phyloP scores from a whole-genome alignment of 139 green algal species.

The Tetratostichococcus sp. region DNA sequence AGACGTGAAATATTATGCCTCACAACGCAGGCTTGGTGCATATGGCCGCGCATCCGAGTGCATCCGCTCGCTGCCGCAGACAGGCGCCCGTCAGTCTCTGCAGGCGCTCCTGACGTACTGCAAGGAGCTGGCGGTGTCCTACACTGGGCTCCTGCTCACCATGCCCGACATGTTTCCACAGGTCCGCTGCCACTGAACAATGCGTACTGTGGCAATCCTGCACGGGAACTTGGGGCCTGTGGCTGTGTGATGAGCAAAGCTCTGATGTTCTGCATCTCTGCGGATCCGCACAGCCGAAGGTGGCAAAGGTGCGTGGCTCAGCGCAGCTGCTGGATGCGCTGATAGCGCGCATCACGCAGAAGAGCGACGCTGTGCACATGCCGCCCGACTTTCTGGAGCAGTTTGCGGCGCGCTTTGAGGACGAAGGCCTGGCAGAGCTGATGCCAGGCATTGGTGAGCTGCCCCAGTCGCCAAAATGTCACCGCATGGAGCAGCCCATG shows the following conservation, averaged over 20 bases:
- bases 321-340: constrained; percentile 72
- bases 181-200: constrained; percentile 11
- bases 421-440: constrained; percentile 66
- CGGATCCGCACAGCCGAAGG: constrained; percentile 42
- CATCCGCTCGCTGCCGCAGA: constrained; percentile 16
- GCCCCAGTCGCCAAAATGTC: too few relatives aligned
- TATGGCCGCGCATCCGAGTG: constrained; percentile 35
- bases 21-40: neutral
- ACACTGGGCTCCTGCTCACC: constrained; percentile 70
- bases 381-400: constrained; percentile 80
- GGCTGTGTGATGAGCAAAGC: too few relatives aligned
- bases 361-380: constrained; percentile 29
- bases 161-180: constrained; percentile 78
- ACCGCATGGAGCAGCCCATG: too few relatives aligned
- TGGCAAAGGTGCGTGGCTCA: constrained; percentile 33
- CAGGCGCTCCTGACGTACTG: constrained; percentile 27
- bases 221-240: too few relatives aligned
- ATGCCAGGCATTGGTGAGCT: constrained; percentile 51
- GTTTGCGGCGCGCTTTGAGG: constrained; percentile 56
- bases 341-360: neutral
- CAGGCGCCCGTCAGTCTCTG: constrained; percentile 13
- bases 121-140: constrained; percentile 79
- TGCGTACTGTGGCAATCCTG: too few relatives aligned
- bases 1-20: too few relatives aligned
- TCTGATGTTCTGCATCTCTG: too few relatives aligned